Percentiles rank a stretch among this genome's conserved stretches.
Conservation (phyloP, 352 stramenopile species). For the Phytophthora quininea region DNA sequence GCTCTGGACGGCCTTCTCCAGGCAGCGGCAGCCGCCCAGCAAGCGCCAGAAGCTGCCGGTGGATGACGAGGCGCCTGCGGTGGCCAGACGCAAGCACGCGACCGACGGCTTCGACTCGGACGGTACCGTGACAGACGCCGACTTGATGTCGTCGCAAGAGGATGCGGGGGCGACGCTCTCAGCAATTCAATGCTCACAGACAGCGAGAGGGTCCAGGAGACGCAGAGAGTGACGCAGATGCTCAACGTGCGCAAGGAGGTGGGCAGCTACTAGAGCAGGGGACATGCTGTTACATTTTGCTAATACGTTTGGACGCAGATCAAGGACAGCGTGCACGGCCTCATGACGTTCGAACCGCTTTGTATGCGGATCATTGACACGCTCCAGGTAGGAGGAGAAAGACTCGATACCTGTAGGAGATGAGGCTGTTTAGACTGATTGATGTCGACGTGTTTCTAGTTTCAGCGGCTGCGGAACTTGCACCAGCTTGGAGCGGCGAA, state of each 20-base stretch:
- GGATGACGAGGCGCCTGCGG: slow-evolving; percentile 1
- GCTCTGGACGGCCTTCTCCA: slow-evolving; percentile 46
- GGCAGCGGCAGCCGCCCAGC: slow-evolving; percentile 32
- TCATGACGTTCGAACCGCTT: slow-evolving; percentile 79
- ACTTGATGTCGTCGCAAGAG: slow-evolving; percentile 66
- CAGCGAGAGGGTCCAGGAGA: background rate
- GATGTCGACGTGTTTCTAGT: slow-evolving; percentile 45
- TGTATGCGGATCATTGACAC: slow-evolving; percentile 88
- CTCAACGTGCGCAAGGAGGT: slow-evolving; percentile 65
- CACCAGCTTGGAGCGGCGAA: slow-evolving; percentile 93
- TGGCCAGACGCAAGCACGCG: slow-evolving; percentile 16
- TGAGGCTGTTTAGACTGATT: background rate
- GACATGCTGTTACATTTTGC: too few relatives aligned
- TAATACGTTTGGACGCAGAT: slow-evolving; percentile 39
- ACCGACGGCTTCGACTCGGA: slow-evolving; percentile 6
- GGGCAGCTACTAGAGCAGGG: background rate
- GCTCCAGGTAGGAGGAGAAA: slow-evolving; percentile 48
- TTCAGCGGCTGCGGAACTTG: slow-evolving; percentile 94
- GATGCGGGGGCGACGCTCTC: slow-evolving; percentile 23
- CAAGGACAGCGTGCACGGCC: slow-evolving; percentile 81
- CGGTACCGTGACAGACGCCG: slow-evolving; percentile 61
- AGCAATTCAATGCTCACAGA: slow-evolving; percentile 3
- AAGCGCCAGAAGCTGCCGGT: slow-evolving; percentile 39
- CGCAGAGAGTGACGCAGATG: slow-evolving; percentile 6
- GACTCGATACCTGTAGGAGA: background rate